These are phyloP conservation scores for Hondaea fermentalgiana DNA, from an alignment of 108 stramenopile genomes.

Conservation along the genomic window DNA sequence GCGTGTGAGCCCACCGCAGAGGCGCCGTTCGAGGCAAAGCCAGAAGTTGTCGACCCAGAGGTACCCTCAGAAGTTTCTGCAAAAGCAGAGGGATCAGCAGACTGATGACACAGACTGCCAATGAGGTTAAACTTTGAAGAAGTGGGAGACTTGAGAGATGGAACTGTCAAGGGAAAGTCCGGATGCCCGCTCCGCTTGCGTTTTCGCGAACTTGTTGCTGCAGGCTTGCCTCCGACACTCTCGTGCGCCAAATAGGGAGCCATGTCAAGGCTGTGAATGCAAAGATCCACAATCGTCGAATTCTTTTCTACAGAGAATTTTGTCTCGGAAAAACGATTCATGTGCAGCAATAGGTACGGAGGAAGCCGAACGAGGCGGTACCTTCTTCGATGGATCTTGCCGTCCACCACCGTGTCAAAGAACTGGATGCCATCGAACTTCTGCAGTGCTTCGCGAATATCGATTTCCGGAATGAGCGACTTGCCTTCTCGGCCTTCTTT, in stretches of 20 bases:
- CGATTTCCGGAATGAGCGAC: constrained; percentile 92
- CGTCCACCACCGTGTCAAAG: constrained; percentile 53
- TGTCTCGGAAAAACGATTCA: constrained; percentile 82
- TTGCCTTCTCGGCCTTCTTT: constrained; percentile 84
- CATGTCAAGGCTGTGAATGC: constrained; percentile 90
- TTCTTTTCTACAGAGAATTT: constrained; percentile 89
- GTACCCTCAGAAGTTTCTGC: neutral
- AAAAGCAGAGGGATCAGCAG: constrained; percentile 23
- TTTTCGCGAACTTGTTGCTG: neutral
- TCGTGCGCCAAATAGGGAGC: constrained; percentile 51
- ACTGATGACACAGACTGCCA: constrained; percentile 75
- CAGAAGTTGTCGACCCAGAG: neutral
- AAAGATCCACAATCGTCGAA: constrained; percentile 94
- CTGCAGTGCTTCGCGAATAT: constrained; percentile 72
- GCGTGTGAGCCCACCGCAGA: too few species aligned
- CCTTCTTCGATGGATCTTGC: constrained; percentile 54
- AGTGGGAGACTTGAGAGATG: constrained; percentile 24
- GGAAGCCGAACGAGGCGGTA: constrained; percentile 76
- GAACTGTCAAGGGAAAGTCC: neutral
- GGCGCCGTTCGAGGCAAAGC: neutral
- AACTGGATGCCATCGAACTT: constrained; percentile 88
- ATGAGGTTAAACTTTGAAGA: constrained; percentile 88
- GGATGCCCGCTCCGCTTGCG: neutral
- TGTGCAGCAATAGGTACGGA: constrained; percentile 77
- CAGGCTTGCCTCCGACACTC: neutral